Base-by-base conservation (phyloP, 306 rosid species). In the Lotus japonicus region DNA sequence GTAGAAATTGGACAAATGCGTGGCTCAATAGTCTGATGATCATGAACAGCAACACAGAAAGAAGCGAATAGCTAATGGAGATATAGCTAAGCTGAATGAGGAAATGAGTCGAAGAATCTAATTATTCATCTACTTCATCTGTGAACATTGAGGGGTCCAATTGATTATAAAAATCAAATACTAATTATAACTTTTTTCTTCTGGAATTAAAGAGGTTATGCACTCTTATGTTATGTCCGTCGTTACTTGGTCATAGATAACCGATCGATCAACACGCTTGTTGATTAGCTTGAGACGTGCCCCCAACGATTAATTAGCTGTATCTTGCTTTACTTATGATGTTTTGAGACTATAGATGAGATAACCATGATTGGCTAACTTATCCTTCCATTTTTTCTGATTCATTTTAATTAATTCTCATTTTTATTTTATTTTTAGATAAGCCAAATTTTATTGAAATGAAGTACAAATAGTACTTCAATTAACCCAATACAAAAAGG, bases 261-360 rank as follows among this genome's bases (percentile, higher is more conserved):
- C 39, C 16, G 16, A 71, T 35, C 46, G 53, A 49, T n/a, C 23
- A 36, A 35, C 58, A 46, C 41, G 76, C 61, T 59, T 56, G 46
- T 42, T 44, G 66, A 70, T 70, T 70, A 59, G 21, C 21, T 51
- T 60, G 9, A 61, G 52, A 61, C 75, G 75, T 60, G 80, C 14
- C 55, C 62, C 49, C 75, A 68, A 26, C 65, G 15, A 56, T 55
- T 23, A 12, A 36, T 60, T 38, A 36, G 55, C 41, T 66, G 45
- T 66, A 35, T 7, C 13, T 41, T 58, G 26, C 54, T 16, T 41
- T 58, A 16, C 54, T 16, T 38, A 2, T 33, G 26, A 14, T 41
- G 52, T 12, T 56, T 69, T 2, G 28, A 21, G 26, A 1, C 16
- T 14, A 11, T 48, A 3, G 42, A 16, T 33, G 50, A 16, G 58